A percentile compares a stretch with the other conserved stretches of the same genome.
These are phyloP conservation scores for Strigomonas galati DNA, from an alignment of 208 protist genomes.

Conservation along the genomic window DNA sequence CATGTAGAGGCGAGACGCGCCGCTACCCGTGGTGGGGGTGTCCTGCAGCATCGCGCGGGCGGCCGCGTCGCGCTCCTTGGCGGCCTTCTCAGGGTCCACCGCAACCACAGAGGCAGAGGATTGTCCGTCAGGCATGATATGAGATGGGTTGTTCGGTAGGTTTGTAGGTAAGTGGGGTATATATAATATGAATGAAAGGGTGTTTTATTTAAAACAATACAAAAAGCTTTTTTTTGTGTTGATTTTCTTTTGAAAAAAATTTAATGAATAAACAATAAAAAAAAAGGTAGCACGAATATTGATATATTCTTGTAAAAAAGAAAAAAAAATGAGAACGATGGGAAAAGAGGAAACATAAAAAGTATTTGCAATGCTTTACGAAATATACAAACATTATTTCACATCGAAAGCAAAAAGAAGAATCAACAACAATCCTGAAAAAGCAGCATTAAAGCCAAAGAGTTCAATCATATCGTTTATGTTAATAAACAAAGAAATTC, in stretches of 20 bases:
- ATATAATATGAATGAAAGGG: too few species aligned
- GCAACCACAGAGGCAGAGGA: constrained; percentile 39
- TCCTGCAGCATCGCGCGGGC: constrained; percentile 53
- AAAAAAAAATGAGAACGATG: not conserved
- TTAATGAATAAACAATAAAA: constrained; percentile 14
- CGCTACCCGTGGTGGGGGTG: constrained; percentile 28
- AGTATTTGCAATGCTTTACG: not conserved
- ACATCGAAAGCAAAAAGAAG: not conserved
- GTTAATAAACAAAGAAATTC: constrained; percentile 1
- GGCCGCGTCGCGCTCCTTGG: constrained; percentile 35
- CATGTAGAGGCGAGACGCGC: not conserved
- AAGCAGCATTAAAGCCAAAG: not conserved
- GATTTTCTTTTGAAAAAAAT: constrained; percentile 1
- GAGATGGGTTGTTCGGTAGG: too few species aligned
- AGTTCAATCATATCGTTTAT: not conserved
- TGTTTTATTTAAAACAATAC: not conserved
- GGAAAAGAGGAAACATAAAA: not conserved
- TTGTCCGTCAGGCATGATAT: constrained; percentile 20
- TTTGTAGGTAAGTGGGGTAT: too few species aligned
- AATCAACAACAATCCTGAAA: constrained; percentile 5
- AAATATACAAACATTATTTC: not conserved
- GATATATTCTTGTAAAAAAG: constrained; percentile 1
- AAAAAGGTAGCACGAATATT: constrained; percentile 2
- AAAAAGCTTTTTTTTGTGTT: not conserved
- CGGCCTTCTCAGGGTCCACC: constrained; percentile 33